Base-by-base conservation (phyloP, 345 rosid genomes). In the Passiflora organensis region DNA sequence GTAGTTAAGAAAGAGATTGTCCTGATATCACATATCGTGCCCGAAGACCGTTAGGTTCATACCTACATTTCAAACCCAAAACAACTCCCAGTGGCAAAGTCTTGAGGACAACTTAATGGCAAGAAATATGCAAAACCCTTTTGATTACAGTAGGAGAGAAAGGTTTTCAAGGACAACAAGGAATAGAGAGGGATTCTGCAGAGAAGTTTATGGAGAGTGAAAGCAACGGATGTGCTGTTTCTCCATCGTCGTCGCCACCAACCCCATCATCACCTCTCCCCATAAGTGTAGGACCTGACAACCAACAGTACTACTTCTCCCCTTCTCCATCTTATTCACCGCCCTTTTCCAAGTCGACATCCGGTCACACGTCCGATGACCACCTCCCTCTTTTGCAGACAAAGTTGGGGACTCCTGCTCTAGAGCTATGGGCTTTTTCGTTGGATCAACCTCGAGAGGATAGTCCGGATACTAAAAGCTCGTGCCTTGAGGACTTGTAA, bases 231-330 rank as follows among this genome's bases (percentile, higher is more conserved):
- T 19, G 16, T 62, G 67, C 37, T 28, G 38, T 20, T n/a, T 69
- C 78, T 41, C 69, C 71, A 13, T 37, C 80, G 0, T 70, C 82
- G 10, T 67, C 82, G 0, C 85, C 85, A 2, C 82, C 80, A 41
- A 74, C 85, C 6, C 85, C 85, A 6, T 80, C 85, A 13, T 77
- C 85, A n/a, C 85, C 85, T 37, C 82, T 77, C 0, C 85, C 85
- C 9, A 6, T 75, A n/a, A 80, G 85, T 45, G 65, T 70, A 0
- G 82, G 85, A 13, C 77, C 85, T 12, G 82, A 78, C 55, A 65
- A 77, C 43, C 76, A 50, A 4, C 69, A 38, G 41, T 80, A 77
- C 70, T 20, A 8, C 1, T 72, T 80, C 62, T 67, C 75, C 6
- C 66, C 69, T 0, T 80, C 85, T 22, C 73, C 78, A 0, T 61